Conservation (phyloP, 148 eudicot genomes). For the Vaccinium darrowii region DNA sequence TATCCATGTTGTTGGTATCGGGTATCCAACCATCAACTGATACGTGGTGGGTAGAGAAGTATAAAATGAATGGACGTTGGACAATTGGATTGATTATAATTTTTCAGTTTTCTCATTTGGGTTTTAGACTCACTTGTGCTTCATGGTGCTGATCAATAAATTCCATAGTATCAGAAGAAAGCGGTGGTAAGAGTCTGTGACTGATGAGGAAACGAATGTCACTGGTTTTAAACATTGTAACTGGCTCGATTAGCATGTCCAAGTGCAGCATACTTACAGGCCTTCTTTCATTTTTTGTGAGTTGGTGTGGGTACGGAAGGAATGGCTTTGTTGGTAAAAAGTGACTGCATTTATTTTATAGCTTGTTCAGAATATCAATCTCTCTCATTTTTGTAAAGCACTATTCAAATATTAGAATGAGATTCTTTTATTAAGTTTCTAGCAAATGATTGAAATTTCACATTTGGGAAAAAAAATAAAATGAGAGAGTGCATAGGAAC, state of each 20-base stretch:
- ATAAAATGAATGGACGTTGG: background rate
- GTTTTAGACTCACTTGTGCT: background rate
- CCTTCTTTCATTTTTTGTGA: conserved; percentile 97
- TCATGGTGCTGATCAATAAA: background rate
- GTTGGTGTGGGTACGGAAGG: conserved; percentile 18
- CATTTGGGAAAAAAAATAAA: background rate
- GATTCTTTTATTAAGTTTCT: background rate
- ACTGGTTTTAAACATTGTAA: conserved; percentile 1
- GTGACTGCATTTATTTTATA: background rate
- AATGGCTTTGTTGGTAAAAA: background rate
- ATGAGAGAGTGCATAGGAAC: background rate
- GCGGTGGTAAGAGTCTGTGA: conserved; percentile 30
- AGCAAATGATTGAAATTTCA: background rate
- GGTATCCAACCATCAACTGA: background rate
- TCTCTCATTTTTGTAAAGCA: too few species aligned
- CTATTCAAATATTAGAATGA: background rate
- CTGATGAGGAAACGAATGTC: conserved; percentile 6
- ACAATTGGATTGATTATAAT: background rate
- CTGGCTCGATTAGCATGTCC: conserved; percentile 26
- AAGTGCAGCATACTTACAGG: conserved; percentile 91
- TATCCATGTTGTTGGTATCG: background rate
- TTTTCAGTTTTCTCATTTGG: background rate
- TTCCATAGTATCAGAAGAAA: background rate
- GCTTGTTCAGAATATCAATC: background rate
- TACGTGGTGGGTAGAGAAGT: background rate